Evolutionary conservation across 495 filamentous ascomycete genomes (phyloP), one percentile per base, ranked within the genome.

Genomic region (Neurospora sp.): DNA sequence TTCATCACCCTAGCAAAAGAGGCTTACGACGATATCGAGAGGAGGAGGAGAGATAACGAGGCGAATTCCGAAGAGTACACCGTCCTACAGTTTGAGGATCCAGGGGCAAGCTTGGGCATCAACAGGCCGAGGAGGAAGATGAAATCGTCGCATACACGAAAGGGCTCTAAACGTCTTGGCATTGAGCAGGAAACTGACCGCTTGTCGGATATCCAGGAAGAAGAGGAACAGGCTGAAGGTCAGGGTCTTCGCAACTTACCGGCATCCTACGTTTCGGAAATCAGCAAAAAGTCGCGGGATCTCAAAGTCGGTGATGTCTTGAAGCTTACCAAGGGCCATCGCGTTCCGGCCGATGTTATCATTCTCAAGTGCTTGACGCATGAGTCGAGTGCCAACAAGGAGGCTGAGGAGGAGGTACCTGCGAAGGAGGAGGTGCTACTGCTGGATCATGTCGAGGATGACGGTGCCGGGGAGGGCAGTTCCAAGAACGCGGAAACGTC

Each of bases 241-340:
- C 80, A 81, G 59, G 86, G 83, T 6, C 53, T 75, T 68, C 70
- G 73, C 69, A 59, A 74, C 61, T 53, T 74, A 48, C 81, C 85
- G 2, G 82, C 86, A 8, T 82, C 87, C 3, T 78, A 72, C 37
- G 85, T 89, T 5, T 81, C 79, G 44, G 93, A 97, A 75, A 82
- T 92, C 12, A 85, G 86, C 46, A 96, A 92, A 80, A 92, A 91
- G 76, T 94, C 94, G 35, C 87, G 90, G n/a, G 94, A 97, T 77
- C 84, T 99, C 68, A 96, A 91, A 77, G 95, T 99, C 48, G 96
- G 96, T 31, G 96, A 99, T 79, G 91, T 99, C 11, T 82, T 99
- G 61, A 96, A 96, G 78, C 86, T 99, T 71, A 88, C 88, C 72
- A 97, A 97, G 78, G 93, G 97, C 75, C 92, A 97, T 77, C 88